Conservation (phyloP, 78 protist genomes). For the Monocercomonoides exilis region DNA sequence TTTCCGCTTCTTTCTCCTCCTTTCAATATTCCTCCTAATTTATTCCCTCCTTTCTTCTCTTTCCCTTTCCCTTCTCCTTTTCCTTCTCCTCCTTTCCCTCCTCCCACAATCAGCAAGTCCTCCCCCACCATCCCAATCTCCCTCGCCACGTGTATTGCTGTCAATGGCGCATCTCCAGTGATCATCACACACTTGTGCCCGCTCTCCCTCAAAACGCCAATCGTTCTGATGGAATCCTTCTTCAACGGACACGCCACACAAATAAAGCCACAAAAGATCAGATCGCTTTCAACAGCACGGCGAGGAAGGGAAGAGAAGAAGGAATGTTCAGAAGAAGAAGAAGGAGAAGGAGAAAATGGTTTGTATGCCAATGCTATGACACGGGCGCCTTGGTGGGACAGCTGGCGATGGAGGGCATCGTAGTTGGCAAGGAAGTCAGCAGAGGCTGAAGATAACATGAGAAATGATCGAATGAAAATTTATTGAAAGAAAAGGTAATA, state of each 20-base stretch:
- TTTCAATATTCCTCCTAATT: no score
- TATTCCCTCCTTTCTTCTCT: no score
- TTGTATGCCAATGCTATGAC: neutral
- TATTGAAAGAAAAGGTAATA: no score
- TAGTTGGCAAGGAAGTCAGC: neutral
- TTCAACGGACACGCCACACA: conserved; percentile 70
- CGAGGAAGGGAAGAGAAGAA: conserved; percentile 32
- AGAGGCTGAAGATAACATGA: neutral
- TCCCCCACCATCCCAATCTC: conserved; percentile 59
- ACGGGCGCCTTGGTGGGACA: neutral
- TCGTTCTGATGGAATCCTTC: conserved; percentile 44
- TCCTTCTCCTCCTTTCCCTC: no score
- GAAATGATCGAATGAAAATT: no score
- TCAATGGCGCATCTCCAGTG: conserved; percentile 91
- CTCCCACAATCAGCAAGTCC: no score
- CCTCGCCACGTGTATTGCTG: conserved; percentile 87
- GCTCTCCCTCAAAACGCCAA: conserved; percentile 41
- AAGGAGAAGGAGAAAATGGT: neutral
- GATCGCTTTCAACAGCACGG: conserved; percentile 50
- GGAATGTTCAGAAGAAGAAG: no score
- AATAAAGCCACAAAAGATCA: conserved; percentile 83
- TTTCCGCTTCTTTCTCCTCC: no score
- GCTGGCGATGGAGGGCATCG: neutral
- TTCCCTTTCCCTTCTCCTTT: no score
- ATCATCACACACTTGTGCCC: conserved; percentile 65